These are phyloP conservation scores for Evernia prunastri DNA, from an alignment of 495 filamentous ascomycete species.

Conservation along the genomic window DNA sequence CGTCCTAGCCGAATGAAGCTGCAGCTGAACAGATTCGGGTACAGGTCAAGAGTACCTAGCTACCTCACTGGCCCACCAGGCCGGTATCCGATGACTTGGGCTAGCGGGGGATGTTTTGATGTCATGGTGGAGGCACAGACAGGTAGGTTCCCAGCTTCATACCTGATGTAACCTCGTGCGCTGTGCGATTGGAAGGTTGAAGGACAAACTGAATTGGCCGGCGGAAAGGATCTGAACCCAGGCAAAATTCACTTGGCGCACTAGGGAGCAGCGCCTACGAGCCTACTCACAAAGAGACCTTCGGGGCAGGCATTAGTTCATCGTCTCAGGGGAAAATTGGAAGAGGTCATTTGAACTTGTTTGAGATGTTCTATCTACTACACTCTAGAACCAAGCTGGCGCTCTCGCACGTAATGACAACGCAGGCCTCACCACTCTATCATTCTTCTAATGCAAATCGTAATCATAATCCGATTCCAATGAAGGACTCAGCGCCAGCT, in stretches of 20 bases:
- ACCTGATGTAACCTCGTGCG: background rate
- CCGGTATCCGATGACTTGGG: background rate
- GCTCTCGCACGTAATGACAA: slow-evolving; percentile 17
- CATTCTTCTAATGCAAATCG: slow-evolving; percentile 12
- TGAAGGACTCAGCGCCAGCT: slow-evolving; percentile 20
- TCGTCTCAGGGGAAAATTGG: no score
- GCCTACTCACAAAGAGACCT: background rate
- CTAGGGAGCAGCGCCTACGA: background rate
- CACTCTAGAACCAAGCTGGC: slow-evolving; percentile 19
- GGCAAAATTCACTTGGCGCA: background rate
- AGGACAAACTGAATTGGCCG: background rate
- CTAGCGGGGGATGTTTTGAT: background rate
- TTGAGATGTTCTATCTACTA: slow-evolving; percentile 7
- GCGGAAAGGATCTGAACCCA: background rate
- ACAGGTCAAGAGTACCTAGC: background rate
- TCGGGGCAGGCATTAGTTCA: background rate
- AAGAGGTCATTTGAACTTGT: background rate
- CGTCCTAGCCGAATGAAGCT: background rate
- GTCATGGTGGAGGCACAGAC: background rate
- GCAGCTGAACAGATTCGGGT: background rate
- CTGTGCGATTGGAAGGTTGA: background rate
- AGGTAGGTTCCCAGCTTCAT: background rate
- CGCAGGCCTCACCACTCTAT: slow-evolving; percentile 1
- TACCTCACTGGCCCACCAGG: background rate
- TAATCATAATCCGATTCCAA: slow-evolving; percentile 14